Evolutionary conservation across 495 filamentous ascomycete genomes (phyloP), one percentile per base, ranked within the genome.

Genomic region (Cenococcum geophilum): DNA sequence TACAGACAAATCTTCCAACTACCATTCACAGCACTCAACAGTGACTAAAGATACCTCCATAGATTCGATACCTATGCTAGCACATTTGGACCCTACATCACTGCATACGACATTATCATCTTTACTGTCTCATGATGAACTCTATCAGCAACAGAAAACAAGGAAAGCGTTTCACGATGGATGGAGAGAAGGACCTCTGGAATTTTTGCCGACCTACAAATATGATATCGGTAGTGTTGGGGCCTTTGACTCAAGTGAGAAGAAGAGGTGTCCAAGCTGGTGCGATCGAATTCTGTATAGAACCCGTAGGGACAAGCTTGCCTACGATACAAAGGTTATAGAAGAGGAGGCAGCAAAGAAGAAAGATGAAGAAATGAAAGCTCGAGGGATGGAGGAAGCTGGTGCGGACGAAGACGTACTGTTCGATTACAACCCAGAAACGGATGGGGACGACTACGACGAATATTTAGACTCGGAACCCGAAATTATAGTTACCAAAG

Each of bases 211-310:
- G 12, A 95, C 92, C 0, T 99, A 98, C 76, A 98, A 98, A 73
- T 99, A 97, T 65, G 95, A 99, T 68, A 80, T 93, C 40, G 95
- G 95, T n/a, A 96, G 87, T 40, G 85, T 97, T 57, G 89, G 89
- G 4, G 80, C 88, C 60, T 97, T 96, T 70, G 95, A 99, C 74
- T 88, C 91, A 0, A 95, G 90, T 61, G 95, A 96, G 66, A 99
- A 97, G 77, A 83, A 86, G 54, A 80, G 95, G 53, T 86, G 87
- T 14, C 95, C 95, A 4, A 95, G 91, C 70, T 99, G 92, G 92
- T 99, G 95, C 71, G 95, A 99, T 73, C 86, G 95, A n/a, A 91
- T 99, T 49, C 74, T 99, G 0, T 99, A 82, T 68, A 82, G 92
- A 36, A 89, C 89, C 1, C 82, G 86, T 40, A 82, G 78, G 54